Percentiles rank a stretch among this genome's conserved stretches.
Conservation (phyloP, 1,284 basidiomycete genomes). For the Ustilago hordei region DNA sequence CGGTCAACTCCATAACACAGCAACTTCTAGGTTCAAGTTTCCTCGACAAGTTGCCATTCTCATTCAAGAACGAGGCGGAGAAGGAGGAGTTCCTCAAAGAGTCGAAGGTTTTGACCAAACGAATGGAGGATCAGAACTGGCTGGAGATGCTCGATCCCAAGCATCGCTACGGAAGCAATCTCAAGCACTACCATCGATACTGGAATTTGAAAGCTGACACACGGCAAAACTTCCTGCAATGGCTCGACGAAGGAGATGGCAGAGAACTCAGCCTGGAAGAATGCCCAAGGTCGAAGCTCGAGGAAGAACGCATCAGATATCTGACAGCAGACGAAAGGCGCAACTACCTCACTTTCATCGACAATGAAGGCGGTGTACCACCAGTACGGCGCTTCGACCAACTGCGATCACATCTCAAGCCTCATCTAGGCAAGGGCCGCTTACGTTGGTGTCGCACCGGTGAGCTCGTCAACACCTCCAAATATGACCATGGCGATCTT, state of each 20-base stretch:
- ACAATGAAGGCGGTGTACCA: slow-evolving; percentile 63
- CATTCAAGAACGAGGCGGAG: slow-evolving; percentile 36
- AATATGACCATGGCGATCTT: slow-evolving; percentile 56
- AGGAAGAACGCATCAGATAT: slow-evolving; percentile 73
- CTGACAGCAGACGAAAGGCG: slow-evolving; percentile 75
- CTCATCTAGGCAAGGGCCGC: slow-evolving; percentile 71
- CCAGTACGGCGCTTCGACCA: slow-evolving; percentile 12
- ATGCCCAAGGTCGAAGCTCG: slow-evolving; percentile 77
- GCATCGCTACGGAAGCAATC: slow-evolving; percentile 58
- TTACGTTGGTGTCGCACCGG: slow-evolving; percentile 78
- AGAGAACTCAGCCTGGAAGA: slow-evolving; percentile 77
- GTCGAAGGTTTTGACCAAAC: slow-evolving; percentile 42
- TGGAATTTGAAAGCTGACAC: slow-evolving; percentile 48
- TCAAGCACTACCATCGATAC: slow-evolving; percentile 54
- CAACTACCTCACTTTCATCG: slow-evolving; percentile 77
- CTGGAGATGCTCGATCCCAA: slow-evolving; percentile 55
- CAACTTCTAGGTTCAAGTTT: slow-evolving; percentile 36
- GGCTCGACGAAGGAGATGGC: slow-evolving; percentile 79
- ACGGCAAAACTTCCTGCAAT: slow-evolving; percentile 67
- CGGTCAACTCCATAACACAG: slow-evolving; percentile 33
- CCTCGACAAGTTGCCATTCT: slow-evolving; percentile 47
- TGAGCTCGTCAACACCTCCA: slow-evolving; percentile 72
- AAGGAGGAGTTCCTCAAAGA: slow-evolving; percentile 37
- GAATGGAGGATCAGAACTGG: slow-evolving; percentile 52
- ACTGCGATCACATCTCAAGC: slow-evolving; percentile 21